These are phyloP conservation scores for Vigna unguiculata DNA, from an alignment of 306 rosid genomes.

Conservation along the genomic window DNA sequence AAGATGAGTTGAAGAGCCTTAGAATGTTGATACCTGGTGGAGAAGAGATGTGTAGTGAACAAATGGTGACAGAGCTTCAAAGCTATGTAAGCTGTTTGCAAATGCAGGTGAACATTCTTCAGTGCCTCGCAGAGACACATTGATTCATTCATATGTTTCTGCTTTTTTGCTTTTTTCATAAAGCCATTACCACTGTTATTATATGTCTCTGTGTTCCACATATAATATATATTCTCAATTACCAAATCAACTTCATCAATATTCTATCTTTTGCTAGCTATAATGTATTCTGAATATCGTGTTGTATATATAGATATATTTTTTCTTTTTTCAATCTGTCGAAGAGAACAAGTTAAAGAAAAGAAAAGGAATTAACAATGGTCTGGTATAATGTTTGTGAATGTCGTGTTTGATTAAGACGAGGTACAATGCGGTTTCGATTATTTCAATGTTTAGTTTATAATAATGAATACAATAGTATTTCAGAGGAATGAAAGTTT, in stretches of 20 bases:
- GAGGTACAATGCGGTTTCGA: slow-evolving; percentile 19
- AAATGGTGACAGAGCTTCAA: slow-evolving; percentile 61
- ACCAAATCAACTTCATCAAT: slow-evolving; percentile 17
- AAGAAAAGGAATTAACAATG: slow-evolving; percentile 8
- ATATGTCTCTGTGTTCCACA: slow-evolving; percentile 1
- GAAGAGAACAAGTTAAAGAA: slow-evolving; percentile 5
- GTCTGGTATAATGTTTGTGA: neutral
- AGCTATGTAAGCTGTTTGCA: slow-evolving; percentile 75
- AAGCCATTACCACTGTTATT: neutral
- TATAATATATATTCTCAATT: slow-evolving; percentile 21
- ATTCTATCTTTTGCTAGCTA: neutral
- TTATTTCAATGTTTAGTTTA: slow-evolving; percentile 1
- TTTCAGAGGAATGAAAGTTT: neutral
- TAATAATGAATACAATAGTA: neutral
- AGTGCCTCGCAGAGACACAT: slow-evolving; percentile 51
- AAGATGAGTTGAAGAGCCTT: slow-evolving; percentile 48
- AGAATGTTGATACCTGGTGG: slow-evolving; percentile 80
- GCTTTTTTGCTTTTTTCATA: slow-evolving; percentile 6
- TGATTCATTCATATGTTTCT: slow-evolving; percentile 22
- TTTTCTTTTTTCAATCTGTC: neutral
- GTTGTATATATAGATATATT: neutral
- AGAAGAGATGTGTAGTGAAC: slow-evolving; percentile 52
- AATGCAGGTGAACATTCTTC: slow-evolving; percentile 79
- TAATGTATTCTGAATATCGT: neutral
- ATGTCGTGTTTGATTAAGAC: neutral